These are phyloP conservation scores for Auricularia heimuer DNA, from an alignment of 768 basidiomycete genomes.

Conservation along the genomic window DNA sequence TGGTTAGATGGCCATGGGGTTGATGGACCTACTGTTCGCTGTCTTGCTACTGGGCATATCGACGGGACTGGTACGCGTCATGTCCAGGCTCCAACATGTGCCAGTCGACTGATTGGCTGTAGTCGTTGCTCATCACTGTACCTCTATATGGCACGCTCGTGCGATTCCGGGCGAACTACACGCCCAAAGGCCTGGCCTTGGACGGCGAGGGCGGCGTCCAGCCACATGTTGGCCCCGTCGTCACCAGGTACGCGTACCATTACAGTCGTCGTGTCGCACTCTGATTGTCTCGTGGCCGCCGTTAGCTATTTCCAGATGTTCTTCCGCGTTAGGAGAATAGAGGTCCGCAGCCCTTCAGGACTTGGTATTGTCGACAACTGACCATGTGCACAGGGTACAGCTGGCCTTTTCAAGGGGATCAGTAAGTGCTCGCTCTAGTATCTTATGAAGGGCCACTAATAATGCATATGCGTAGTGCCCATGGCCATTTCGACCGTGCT, in stretches of 20 bases:
- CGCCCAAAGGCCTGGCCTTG: slow-evolving; percentile 73
- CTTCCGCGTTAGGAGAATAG: slow-evolving; percentile 55
- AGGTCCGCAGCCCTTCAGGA: slow-evolving; percentile 35
- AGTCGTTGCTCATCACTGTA: slow-evolving; percentile 4
- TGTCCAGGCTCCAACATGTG: background rate
- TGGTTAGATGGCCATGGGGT: background rate
- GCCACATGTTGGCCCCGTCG: slow-evolving; percentile 63
- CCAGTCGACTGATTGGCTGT: background rate
- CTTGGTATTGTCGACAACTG: background rate
- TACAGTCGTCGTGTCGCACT: background rate
- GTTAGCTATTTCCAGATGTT: slow-evolving; percentile 49
- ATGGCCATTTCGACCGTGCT: slow-evolving; percentile 38
- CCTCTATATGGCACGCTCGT: slow-evolving; percentile 6
- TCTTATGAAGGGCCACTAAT: slow-evolving; percentile 16
- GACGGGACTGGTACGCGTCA: background rate
- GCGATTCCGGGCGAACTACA: slow-evolving; percentile 63
- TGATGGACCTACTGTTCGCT: background rate
- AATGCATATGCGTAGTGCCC: slow-evolving; percentile 34
- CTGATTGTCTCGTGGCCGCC: background rate
- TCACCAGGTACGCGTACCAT: slow-evolving; percentile 42
- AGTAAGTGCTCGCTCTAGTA: slow-evolving; percentile 29
- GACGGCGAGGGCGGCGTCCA: slow-evolving; percentile 69
- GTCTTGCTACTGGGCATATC: background rate
- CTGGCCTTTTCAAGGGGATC: slow-evolving; percentile 73
- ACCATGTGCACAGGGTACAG: slow-evolving; percentile 38